These are phyloP conservation scores for Salix suchowensis DNA, from an alignment of 345 rosid species.

Conservation along the genomic window DNA sequence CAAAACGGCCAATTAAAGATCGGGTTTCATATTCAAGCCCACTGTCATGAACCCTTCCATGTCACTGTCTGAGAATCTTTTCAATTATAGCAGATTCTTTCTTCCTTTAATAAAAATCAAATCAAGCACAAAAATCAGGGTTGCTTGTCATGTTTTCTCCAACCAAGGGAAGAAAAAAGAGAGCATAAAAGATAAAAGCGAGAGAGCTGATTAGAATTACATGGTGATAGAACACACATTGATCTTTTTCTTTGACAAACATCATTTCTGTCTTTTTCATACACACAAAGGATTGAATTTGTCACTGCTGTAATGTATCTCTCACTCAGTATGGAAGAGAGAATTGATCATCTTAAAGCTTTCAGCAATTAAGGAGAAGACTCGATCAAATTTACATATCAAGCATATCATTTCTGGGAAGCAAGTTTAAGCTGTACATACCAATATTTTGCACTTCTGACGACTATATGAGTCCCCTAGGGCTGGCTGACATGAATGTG, in stretches of 20 bases:
- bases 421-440: slow-evolving; percentile 4
- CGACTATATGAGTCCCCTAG: not conserved
- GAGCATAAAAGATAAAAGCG: no score
- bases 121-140: no score
- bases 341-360: not conserved
- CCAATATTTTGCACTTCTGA: not conserved
- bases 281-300: not conserved
- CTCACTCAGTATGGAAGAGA: not conserved
- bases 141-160: no score
- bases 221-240: not conserved
- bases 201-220: not conserved
- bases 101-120: no score
- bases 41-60: not conserved
- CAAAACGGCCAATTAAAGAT: not conserved
- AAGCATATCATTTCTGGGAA: not conserved
- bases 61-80: no score
- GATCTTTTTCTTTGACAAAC: not conserved
- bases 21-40: not conserved
- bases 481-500: not conserved
- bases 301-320: not conserved
- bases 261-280: not conserved
- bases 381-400: not conserved
- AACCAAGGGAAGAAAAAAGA: no score
- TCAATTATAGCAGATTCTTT: no score
- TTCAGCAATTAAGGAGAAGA: not conserved